Conservation (phyloP, 169 alveolate genomes). For the Eimeria praecox region DNA sequence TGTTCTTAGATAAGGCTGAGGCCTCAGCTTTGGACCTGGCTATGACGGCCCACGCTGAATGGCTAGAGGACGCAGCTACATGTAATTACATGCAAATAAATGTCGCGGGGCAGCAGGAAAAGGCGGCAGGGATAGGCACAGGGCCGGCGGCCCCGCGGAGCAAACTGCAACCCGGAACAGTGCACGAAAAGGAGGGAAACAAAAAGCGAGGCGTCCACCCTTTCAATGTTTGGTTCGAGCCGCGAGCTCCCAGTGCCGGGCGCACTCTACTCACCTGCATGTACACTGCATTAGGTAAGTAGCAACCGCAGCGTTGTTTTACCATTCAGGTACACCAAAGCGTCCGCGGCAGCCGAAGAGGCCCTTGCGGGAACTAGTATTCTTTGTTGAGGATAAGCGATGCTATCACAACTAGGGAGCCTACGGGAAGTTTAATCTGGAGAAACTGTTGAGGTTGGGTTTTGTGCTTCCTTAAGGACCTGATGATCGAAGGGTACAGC, state of each 20-base stretch:
- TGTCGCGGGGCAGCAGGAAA: not conserved
- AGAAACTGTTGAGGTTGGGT: not conserved
- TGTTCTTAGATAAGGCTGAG: constrained; percentile 22
- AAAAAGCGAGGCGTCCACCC: constrained; percentile 45
- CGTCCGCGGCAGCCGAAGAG: not conserved
- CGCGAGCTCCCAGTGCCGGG: constrained; percentile 72
- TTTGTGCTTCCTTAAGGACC: constrained; percentile 17
- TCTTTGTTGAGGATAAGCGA: not conserved
- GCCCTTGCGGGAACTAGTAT: no score
- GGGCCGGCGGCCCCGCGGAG: not conserved
- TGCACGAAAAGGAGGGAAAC: not conserved
- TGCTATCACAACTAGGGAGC: not conserved
- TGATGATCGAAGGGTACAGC: constrained; percentile 37
- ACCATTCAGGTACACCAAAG: not conserved
- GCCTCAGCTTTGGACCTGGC: constrained; percentile 31
- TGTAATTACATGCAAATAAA: constrained; percentile 21
- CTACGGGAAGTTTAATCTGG: not conserved
- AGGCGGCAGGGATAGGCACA: not conserved
- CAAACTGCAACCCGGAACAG: not conserved
- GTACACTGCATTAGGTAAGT: constrained; percentile 77
- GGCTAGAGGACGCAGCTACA: constrained; percentile 6
- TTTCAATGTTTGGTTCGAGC: constrained; percentile 41
- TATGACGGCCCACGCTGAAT: constrained; percentile 13
- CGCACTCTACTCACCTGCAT: constrained; percentile 69
- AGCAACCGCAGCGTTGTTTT: not conserved